Evolutionary conservation across 2,329 filamentous ascomycete species (phyloP), one percentile per base, ranked within the genome.

Genomic region (Leptodontidium sp.): DNA sequence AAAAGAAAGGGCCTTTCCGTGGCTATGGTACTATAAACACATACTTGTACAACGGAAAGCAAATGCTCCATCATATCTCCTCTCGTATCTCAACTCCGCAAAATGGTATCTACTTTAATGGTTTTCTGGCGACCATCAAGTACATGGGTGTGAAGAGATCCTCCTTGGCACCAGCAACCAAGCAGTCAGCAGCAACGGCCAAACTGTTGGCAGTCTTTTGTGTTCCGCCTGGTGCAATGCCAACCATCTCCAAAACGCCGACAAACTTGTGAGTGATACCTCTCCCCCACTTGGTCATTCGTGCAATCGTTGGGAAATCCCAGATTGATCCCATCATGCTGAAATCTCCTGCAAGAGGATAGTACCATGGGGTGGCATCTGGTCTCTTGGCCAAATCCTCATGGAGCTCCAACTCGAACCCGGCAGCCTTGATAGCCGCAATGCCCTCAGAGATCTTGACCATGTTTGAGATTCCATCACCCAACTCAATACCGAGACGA

Each of bases 71-170:
- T 35, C 50, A 35, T 49, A 29, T 32, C n/a, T 49, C 40, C 9
- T 17, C 53, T 17, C 63, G 17, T 21, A 4, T 32, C 50, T 17
- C 21, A 15, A 35, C 9, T 9, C 12, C 40, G 11, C 21, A 11
- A 26, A 6, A 35, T 11, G 29, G 17, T 32, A 45, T 68, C 55
- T 70, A 73, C 49, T 64, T 67, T 57, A 68, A 59, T 2, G 95
- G 93, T 86, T 98, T 98, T 82, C 93, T 90, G 70, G 89, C 95
- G 69, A 98, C 88, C 93, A 98, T 98, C 78, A 98, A 85, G 83
- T 97, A 98, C 95, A 98, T 98, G 67, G 95, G 95, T 1, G 95
- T 98, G 83, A 98, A 98, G n/a, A 98, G 87, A 81, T 97, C 92
- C 84, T 94, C 86, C 80, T 89, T 88, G 45, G 90, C 95, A 81